A percentile compares a stretch with the other conserved stretches of the same genome.
Evolutionary conservation across 805 yeast species (phyloP).

Genomic region (Grigorovia transvaalensis): DNA sequence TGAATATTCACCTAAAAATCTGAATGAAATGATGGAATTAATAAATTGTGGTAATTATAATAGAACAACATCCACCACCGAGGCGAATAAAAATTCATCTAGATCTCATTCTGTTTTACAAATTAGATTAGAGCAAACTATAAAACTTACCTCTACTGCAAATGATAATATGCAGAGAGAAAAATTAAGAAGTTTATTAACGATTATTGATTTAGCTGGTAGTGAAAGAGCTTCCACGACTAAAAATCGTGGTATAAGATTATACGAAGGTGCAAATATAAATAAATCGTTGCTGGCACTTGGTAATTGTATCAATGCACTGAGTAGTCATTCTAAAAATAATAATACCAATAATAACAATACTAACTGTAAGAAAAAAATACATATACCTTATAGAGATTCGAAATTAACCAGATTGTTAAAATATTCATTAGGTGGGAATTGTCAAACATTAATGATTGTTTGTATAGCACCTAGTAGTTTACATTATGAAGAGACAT

Average conservation of each 20-base stretch:
- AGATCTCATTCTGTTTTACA: conserved; percentile 92
- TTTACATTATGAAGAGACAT: conserved; percentile 83
- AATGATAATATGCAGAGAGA: conserved; percentile 33
- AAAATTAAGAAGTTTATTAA: conserved; percentile 61
- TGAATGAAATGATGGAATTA: conserved; percentile 70
- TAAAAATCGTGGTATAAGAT: conserved; percentile 66
- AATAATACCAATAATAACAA: conserved; percentile 14
- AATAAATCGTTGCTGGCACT: conserved; percentile 79
- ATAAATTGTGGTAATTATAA: conserved; percentile 61
- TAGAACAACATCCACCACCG: conserved; percentile 79
- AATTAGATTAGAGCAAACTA: conserved; percentile 54
- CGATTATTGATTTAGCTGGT: conserved; percentile 89
- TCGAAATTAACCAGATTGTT: conserved; percentile 79
- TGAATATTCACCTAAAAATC: conserved; percentile 47
- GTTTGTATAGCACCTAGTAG: conserved; percentile 87
- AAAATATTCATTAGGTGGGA: conserved; percentile 86
- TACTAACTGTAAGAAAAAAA: conserved; percentile 25
- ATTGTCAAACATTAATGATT: conserved; percentile 92
- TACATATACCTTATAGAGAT: conserved; percentile 85
- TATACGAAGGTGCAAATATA: conserved; percentile 89
- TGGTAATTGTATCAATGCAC: conserved; percentile 89
- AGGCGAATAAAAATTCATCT: conserved; percentile 82
- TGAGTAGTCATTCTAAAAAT: conserved; percentile 55
- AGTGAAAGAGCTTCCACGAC: conserved; percentile 92
- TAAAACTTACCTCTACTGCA: conserved; percentile 22